Conservation (phyloP, 2,329 filamentous ascomycete genomes). For the Aspergillus melleus region DNA sequence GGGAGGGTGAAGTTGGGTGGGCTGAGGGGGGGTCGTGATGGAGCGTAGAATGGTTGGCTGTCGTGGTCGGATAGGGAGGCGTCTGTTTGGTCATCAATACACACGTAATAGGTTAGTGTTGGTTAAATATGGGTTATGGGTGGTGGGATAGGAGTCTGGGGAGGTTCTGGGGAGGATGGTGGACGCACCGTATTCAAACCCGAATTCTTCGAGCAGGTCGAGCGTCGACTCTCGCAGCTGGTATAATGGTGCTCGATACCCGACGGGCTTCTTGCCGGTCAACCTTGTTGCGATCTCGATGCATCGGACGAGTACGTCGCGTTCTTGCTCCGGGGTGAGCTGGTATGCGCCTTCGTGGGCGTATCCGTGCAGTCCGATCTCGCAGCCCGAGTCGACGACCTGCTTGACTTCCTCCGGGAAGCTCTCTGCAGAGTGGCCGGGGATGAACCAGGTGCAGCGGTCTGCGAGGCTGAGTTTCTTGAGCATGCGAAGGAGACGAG, state of each 20-base stretch:
- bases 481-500: constrained; percentile 56
- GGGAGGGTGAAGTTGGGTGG: constrained; percentile 45
- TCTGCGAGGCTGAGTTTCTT: constrained; percentile 52
- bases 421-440: constrained; percentile 59
- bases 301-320: constrained; percentile 71
- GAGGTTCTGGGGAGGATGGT: too few species aligned
- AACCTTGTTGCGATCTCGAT: constrained; percentile 71
- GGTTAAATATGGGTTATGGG: background rate
- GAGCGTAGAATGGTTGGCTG: constrained; percentile 43
- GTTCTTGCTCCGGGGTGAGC: constrained; percentile 71
- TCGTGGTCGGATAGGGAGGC: constrained; percentile 46
- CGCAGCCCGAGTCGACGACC: constrained; percentile 54
- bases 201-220: constrained; percentile 42
- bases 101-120: too few species aligned
- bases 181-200: constrained; percentile 41
- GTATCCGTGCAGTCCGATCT: constrained; percentile 60
- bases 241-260: constrained; percentile 41
- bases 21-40: constrained; percentile 34
- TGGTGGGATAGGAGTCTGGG: background rate
- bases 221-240: constrained; percentile 41
- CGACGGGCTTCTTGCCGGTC: constrained; percentile 64
- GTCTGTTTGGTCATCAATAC: constrained; percentile 23
- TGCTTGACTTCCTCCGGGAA: constrained; percentile 54
- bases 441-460: constrained; percentile 61
- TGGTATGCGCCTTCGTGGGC: constrained; percentile 69